A percentile compares a stretch with the other conserved stretches of the same genome.
Evolutionary conservation across 805 yeast genomes (phyloP).

Genomic region (Yarrowia hollandica): DNA sequence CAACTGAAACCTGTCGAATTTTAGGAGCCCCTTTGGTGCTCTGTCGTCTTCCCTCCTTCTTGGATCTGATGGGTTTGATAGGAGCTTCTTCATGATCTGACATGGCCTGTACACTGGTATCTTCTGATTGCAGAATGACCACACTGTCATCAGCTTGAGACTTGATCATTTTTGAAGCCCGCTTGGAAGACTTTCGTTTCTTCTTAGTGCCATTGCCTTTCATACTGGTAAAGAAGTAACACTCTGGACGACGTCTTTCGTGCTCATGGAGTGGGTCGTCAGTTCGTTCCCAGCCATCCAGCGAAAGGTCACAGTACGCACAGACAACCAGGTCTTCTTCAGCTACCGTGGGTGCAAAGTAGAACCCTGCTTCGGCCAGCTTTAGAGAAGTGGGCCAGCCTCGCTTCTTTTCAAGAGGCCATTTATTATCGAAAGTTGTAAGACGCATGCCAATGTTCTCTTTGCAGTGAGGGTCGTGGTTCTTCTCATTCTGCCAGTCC

Average conservation of each 20-base stretch:
- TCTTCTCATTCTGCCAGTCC: conserved; percentile 35
- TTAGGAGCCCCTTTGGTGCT: neutral
- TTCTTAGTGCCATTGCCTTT: neutral
- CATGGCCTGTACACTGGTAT: neutral
- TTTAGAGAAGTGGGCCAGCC: conserved; percentile 48
- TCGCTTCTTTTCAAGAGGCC: conserved; percentile 50
- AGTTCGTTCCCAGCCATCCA: conserved; percentile 69
- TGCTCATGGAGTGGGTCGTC: conserved; percentile 70
- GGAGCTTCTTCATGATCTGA: neutral
- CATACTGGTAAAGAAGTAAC: conserved; percentile 44
- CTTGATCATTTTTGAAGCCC: neutral
- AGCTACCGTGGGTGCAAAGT: conserved; percentile 51
- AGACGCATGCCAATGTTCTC: conserved; percentile 35
- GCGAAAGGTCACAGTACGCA: conserved; percentile 59
- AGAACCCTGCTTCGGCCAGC: conserved; percentile 66
- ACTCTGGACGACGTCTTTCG: conserved; percentile 45
- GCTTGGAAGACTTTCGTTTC: conserved; percentile 1
- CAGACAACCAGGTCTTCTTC: conserved; percentile 60
- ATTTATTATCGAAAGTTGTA: conserved; percentile 38
- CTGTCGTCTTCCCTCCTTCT: conserved; percentile 1
- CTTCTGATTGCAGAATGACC: too few relatives aligned
- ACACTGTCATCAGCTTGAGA: too few relatives aligned
- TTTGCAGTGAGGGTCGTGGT: conserved; percentile 36
- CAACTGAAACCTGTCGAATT: conserved; percentile 7
- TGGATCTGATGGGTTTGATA: conserved; percentile 10